These are phyloP conservation scores for Zasmidium angulare DNA, from an alignment of 2,329 filamentous ascomycete genomes.

Conservation along the genomic window DNA sequence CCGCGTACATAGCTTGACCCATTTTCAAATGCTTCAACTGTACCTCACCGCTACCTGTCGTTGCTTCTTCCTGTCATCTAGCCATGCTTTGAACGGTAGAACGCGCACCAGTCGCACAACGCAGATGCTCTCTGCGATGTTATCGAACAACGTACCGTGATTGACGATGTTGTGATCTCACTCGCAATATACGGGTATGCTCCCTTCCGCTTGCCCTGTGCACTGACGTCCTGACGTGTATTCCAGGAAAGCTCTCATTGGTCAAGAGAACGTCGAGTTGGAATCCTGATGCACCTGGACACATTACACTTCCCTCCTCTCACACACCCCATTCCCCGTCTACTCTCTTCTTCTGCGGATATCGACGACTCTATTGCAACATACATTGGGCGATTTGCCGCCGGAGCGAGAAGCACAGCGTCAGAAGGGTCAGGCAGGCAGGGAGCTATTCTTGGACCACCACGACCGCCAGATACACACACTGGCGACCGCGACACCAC, in stretches of 20 bases:
- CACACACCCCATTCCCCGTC: not conserved
- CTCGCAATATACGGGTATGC: too few relatives aligned
- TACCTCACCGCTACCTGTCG: not conserved
- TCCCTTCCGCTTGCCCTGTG: too few relatives aligned
- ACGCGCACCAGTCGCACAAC: not conserved
- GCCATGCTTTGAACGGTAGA: not conserved
- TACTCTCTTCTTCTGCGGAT: not conserved
- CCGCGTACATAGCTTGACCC: constrained; percentile 15
- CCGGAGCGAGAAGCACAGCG: not conserved
- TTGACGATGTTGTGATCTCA: too few relatives aligned
- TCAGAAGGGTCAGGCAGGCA: not conserved
- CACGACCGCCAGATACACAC: not conserved
- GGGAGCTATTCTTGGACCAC: not conserved
- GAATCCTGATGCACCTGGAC: too few relatives aligned
- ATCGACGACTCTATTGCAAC: not conserved
- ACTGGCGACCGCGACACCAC: constrained; percentile 28
- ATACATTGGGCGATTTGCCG: not conserved
- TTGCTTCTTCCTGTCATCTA: not conserved
- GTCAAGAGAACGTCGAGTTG: too few relatives aligned
- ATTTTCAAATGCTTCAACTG: not conserved
- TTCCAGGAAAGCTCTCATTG: too few relatives aligned
- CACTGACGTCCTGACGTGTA: too few relatives aligned
- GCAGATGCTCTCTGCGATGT: too few relatives aligned
- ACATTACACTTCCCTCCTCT: not conserved
- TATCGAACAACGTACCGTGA: too few relatives aligned